Percentiles rank a stretch among this genome's conserved stretches.
Conservation (phyloP, 345 rosid genomes). For the Hevea brasiliensis region DNA sequence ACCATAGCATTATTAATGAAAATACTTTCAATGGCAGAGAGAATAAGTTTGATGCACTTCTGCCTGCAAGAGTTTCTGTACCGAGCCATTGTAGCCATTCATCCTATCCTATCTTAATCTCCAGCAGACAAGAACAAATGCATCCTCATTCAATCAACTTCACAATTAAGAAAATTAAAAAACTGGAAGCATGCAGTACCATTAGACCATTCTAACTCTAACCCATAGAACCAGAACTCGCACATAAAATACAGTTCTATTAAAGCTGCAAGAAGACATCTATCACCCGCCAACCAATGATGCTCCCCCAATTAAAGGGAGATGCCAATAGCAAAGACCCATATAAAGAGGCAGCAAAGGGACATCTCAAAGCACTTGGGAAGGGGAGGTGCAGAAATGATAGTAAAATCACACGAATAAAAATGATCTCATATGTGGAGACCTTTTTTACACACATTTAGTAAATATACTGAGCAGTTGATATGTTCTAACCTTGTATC, state of each 20-base stretch:
- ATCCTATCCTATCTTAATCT: background rate
- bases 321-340: background rate
- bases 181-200: background rate
- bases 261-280: background rate
- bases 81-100: background rate
- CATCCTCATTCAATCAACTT: background rate
- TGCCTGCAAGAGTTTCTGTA: background rate
- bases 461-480: background rate
- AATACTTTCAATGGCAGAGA: background rate
- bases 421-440: background rate
- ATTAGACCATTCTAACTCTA: background rate
- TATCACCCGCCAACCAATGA: background rate
- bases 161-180: background rate
- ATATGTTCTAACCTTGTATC: constrained; percentile 72
- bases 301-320: background rate
- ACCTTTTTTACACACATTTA: background rate
- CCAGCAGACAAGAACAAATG: background rate
- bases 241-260: background rate
- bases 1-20: background rate
- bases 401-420: background rate
- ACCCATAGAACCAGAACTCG: background rate
- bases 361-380: background rate
- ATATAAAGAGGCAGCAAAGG: background rate
- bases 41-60: background rate
- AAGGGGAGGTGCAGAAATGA: background rate